Evolutionary conservation across 257 asterid species (phyloP), one percentile per base, ranked within the genome.

Genomic region (Solanum megistacrolobum): DNA sequence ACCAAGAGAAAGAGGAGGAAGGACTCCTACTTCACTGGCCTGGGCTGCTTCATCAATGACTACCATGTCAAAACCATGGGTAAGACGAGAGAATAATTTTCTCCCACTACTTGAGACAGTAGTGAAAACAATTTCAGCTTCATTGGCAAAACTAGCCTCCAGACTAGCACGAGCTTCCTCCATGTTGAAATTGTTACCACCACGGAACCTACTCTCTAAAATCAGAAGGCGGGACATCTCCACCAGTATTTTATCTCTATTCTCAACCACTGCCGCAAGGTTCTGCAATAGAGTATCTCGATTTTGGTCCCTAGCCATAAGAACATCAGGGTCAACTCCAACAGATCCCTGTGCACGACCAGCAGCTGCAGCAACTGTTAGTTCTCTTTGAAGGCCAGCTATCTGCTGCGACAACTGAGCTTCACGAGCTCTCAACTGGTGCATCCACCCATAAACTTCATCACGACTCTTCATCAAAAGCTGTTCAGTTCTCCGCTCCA

Each of bases 31-130:
- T 93, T 97, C 99, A 91, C 99, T 95, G 87, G 99, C 99, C 89
- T 97, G 99, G 36, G 99, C 99, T 35, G 99, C 99, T 93, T 97
- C 99, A 89, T 97, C 99, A 87, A 97, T 97, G 91, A 97, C 99
- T 88, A 97, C 99, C 99, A 97, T 97, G 92, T 97, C 99, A 88
- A 97, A 97, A 69, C 99, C 99, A 88, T 97, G 99, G 65, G 98
- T 92, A 65, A 97, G 94, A 43, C 99, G 96, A 88, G 99, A 96
- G 91, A 97, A 97, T 88, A 97, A 85, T 90, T 94, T 97, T 35
- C 99, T 98, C 66, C 99, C 99, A 91, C 99, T 97, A 90, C 99
- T 97, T 43, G 99, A 97, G 75, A 97, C 97, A 6, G 99, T 97
- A 34, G 99, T 97, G 87, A 97, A 97, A 83, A 97, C 99, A 52